These are phyloP conservation scores for Exophiala viscosa DNA, from an alignment of 2,329 filamentous ascomycete genomes.

Conservation along the genomic window DNA sequence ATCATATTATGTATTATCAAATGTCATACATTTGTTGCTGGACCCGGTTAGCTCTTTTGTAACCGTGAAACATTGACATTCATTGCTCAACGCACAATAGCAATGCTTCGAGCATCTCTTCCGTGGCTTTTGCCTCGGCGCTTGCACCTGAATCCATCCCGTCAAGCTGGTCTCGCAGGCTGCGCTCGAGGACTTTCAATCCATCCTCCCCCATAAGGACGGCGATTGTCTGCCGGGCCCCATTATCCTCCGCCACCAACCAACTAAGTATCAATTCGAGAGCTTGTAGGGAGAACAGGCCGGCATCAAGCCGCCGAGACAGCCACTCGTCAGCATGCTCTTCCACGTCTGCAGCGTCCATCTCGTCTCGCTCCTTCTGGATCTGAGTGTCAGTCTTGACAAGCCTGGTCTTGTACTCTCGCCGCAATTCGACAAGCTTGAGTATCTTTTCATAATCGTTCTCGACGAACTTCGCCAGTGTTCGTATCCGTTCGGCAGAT, in stretches of 20 bases:
- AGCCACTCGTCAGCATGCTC: conserved; percentile 68
- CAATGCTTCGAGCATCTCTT: conserved; percentile 65
- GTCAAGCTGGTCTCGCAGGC: conserved; percentile 65
- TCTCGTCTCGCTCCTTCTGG: conserved; percentile 55
- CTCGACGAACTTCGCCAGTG: conserved; percentile 91
- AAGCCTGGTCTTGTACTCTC: conserved; percentile 65
- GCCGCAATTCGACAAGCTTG: conserved; percentile 67
- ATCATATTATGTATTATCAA: conserved; percentile 14
- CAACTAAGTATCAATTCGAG: conserved; percentile 84
- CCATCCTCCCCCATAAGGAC: conserved; percentile 61
- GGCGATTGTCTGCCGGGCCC: conserved; percentile 63
- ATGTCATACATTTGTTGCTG: conserved; percentile 4
- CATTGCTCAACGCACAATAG: conserved; percentile 42
- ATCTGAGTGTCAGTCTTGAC: conserved; percentile 62
- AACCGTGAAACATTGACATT: conserved; percentile 1
- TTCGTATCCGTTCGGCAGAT: conserved; percentile 73
- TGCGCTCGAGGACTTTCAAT: conserved; percentile 60
- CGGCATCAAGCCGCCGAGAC: conserved; percentile 72
- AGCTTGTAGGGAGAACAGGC: conserved; percentile 76
- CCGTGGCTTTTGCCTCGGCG: conserved; percentile 51
- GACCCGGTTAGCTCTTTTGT: conserved; percentile 4
- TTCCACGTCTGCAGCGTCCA: conserved; percentile 58
- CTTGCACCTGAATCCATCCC: conserved; percentile 54
- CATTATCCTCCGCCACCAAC: conserved; percentile 84
- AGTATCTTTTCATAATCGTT: conserved; percentile 83